Conservation (phyloP, 169 alveolate genomes). For the Cryptosporidium bovis region DNA sequence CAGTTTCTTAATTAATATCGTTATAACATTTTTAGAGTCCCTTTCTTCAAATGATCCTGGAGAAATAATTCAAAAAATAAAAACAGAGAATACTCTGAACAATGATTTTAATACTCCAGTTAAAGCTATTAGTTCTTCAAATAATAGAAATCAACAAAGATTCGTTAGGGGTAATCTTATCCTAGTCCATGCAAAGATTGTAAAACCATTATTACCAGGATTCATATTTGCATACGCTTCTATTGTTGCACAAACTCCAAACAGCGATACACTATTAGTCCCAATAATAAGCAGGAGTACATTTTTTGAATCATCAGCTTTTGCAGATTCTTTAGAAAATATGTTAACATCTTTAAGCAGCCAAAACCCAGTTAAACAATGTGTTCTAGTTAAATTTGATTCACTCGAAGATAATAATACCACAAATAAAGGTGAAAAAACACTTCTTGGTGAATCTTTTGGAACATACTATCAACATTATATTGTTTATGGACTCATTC, state of each 20-base stretch:
- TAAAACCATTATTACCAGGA: conserved; percentile 47
- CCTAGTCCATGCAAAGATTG: conserved; percentile 58
- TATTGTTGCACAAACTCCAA: conserved; percentile 62
- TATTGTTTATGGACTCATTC: conserved; percentile 27
- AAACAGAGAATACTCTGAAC: background rate
- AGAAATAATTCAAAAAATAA: conserved; percentile 12
- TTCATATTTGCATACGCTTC: conserved; percentile 53
- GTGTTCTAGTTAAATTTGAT: conserved; percentile 11
- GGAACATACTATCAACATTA: conserved; percentile 62
- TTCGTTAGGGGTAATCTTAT: conserved; percentile 57
- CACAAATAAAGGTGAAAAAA: background rate
- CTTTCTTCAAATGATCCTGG: conserved; percentile 63
- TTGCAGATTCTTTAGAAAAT: conserved; percentile 54
- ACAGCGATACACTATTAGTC: conserved; percentile 48
- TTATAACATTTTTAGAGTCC: conserved; percentile 40
- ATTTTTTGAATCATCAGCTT: conserved; percentile 58
- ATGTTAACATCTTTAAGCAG: conserved; percentile 25
- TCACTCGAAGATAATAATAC: background rate
- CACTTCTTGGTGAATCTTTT: conserved; percentile 37
- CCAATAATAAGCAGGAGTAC: conserved; percentile 21
- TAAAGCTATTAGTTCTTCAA: background rate
- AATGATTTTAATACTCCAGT: conserved; percentile 39
- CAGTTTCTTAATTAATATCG: conserved; percentile 31
- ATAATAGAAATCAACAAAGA: conserved; percentile 2
- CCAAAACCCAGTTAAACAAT: conserved; percentile 44